Conservation (phyloP, 2,329 filamentous ascomycete species). For the Talaromyces pinophilus region DNA sequence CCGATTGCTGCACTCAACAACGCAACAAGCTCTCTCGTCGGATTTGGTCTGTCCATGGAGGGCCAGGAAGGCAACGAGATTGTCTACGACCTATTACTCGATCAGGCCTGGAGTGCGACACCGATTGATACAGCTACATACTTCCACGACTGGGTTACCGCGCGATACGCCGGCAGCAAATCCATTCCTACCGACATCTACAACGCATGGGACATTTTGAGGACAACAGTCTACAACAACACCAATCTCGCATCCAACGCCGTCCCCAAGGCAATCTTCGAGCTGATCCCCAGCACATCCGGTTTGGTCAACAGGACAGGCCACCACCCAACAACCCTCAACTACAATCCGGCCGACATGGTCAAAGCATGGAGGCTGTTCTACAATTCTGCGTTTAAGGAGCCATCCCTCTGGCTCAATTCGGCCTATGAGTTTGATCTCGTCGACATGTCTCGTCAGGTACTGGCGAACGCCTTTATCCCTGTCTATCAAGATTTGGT, state of each 20-base stretch:
- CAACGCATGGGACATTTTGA: slow-evolving; percentile 50
- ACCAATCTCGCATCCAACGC: slow-evolving; percentile 46
- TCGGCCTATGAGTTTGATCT: slow-evolving; percentile 51
- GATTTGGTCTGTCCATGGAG: slow-evolving; percentile 54
- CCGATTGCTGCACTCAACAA: slow-evolving; percentile 48
- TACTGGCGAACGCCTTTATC: slow-evolving; percentile 52
- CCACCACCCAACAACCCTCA: slow-evolving; percentile 47
- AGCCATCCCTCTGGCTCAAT: slow-evolving; percentile 43
- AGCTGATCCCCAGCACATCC: slow-evolving; percentile 47
- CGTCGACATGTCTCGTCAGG: slow-evolving; percentile 54
- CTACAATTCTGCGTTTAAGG: slow-evolving; percentile 37
- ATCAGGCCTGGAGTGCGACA: slow-evolving; percentile 52
- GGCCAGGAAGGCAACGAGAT: slow-evolving; percentile 57
- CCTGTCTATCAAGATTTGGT: slow-evolving; percentile 43
- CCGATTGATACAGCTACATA: slow-evolving; percentile 50
- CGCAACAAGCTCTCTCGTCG: slow-evolving; percentile 46
- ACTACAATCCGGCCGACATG: slow-evolving; percentile 45
- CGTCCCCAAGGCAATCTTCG: slow-evolving; percentile 51
- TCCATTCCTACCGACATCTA: slow-evolving; percentile 39
- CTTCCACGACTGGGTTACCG: slow-evolving; percentile 50
- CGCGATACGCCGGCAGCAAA: slow-evolving; percentile 42
- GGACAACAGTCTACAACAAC: slow-evolving; percentile 53
- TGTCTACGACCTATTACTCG: slow-evolving; percentile 54
- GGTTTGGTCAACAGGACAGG: slow-evolving; percentile 45
- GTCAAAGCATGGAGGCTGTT: slow-evolving; percentile 45